A percentile compares a stretch with the other conserved stretches of the same genome.
These are phyloP conservation scores for Baorangia bicolor DNA, from an alignment of 768 basidiomycete species.

Conservation along the genomic window DNA sequence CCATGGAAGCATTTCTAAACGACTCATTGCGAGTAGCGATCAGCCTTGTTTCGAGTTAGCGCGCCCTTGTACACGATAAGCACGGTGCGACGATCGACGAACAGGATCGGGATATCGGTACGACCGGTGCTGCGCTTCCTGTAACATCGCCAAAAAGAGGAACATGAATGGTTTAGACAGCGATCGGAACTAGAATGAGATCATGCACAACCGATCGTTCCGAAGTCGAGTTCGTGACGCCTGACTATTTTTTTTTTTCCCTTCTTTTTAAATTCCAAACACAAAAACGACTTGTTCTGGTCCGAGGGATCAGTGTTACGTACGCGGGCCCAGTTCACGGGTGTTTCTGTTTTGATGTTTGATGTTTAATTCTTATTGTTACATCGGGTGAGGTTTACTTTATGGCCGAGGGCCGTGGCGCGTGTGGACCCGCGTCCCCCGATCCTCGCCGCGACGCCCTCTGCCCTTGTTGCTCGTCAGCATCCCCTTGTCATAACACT, in stretches of 20 bases:
- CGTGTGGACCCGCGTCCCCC: not conserved
- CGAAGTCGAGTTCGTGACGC: not conserved
- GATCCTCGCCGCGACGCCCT: too few species aligned
- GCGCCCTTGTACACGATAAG: not conserved
- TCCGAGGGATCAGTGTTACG: not conserved
- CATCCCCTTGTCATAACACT: not conserved
- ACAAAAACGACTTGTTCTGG: too few species aligned
- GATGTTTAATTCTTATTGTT: not conserved
- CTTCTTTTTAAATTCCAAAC: too few species aligned
- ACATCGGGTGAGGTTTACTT: not conserved
- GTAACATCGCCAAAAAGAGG: not conserved
- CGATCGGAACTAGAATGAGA: conserved; percentile 14
- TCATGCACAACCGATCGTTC: not conserved
- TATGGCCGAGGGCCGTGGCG: not conserved
- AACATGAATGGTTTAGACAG: not conserved
- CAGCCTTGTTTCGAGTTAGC: conserved; percentile 4
- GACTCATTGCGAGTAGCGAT: not conserved
- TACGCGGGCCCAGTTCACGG: not conserved
- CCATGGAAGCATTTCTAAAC: not conserved
- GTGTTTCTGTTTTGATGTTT: not conserved
- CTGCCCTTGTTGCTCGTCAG: too few species aligned
- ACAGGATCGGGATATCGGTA: not conserved
- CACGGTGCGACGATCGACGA: not conserved
- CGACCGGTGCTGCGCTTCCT: not conserved
- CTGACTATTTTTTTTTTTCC: not conserved